Percentiles rank a stretch among this genome's conserved stretches.
Evolutionary conservation across 75 land plant genomes (phyloP).

Genomic region (Azolla pinnata): DNA sequence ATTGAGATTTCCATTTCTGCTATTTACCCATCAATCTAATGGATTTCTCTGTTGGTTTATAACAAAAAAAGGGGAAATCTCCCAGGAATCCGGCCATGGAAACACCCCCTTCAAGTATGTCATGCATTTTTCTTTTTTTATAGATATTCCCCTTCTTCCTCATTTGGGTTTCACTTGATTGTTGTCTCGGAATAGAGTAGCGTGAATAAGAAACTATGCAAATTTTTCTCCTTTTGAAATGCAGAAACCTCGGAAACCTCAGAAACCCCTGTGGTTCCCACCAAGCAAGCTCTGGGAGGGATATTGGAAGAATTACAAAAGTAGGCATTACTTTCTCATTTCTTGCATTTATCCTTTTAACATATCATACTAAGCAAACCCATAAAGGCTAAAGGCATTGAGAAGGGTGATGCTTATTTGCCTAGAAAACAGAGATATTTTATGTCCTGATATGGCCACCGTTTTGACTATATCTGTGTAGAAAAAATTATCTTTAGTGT

Average conservation of each 20-base stretch:
- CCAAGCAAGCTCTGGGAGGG: slow-evolving; percentile 23
- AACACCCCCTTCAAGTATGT: too few species aligned
- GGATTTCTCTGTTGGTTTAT: too few species aligned
- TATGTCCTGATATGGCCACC: too few species aligned
- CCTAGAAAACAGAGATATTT: not conserved
- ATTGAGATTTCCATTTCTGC: too few species aligned
- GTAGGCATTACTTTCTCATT: slow-evolving; percentile 3
- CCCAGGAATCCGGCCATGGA: too few species aligned
- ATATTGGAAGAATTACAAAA: slow-evolving; percentile 27
- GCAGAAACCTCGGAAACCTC: not conserved
- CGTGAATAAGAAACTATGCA: not conserved
- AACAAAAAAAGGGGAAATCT: too few species aligned
- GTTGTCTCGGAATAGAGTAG: not conserved
- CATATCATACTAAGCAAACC: not conserved
- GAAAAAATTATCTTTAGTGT: too few species aligned
- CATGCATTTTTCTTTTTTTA: too few species aligned
- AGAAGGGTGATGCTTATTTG: slow-evolving; percentile 2
- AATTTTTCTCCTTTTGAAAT: not conserved
- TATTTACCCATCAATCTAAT: too few species aligned
- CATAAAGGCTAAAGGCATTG: not conserved
- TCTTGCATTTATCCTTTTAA: not conserved
- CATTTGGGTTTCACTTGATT: not conserved
- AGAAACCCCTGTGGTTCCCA: not conserved
- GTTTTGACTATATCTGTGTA: too few species aligned
- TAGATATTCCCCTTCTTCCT: too few species aligned